Conservation (phyloP, 2,329 filamentous ascomycete genomes). For the Cytospora piceicola region DNA sequence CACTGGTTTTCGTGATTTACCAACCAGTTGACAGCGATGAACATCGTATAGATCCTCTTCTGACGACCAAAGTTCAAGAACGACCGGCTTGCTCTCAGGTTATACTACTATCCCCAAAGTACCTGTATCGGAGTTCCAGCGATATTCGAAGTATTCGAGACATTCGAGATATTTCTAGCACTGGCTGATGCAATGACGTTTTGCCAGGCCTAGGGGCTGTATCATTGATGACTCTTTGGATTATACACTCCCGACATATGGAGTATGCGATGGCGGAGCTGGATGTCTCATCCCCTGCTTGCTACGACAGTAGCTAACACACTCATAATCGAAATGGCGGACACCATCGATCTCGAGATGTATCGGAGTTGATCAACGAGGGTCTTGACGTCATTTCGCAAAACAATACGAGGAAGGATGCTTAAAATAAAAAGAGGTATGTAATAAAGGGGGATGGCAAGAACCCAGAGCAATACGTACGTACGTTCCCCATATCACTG, state of each 20-base stretch:
- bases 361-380: background rate
- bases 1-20: background rate
- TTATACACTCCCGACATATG: background rate
- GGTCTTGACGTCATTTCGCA: background rate
- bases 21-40: constrained; percentile 12
- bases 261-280: background rate
- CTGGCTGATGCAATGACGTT: constrained; percentile 12
- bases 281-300: constrained; percentile 1
- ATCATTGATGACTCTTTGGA: background rate
- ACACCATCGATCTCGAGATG: background rate
- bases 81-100: background rate
- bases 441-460: too few relatives aligned
- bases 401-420: too few relatives aligned
- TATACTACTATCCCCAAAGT: constrained; percentile 11
- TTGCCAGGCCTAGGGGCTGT: constrained; percentile 15
- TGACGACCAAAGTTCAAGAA: constrained; percentile 9
- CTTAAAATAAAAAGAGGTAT: too few relatives aligned
- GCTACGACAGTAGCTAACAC: constrained; percentile 3
- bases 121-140: constrained; percentile 7
- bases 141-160: background rate
- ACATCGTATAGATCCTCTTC: constrained; percentile 5
- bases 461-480: too few relatives aligned
- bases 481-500: too few relatives aligned
- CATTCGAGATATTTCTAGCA: background rate
- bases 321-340: background rate